A percentile compares a stretch with the other conserved stretches of the same genome.
Evolutionary conservation across 1,284 basidiomycete genomes (phyloP).

Genomic region (Mycosarcoma mackinlayi): DNA sequence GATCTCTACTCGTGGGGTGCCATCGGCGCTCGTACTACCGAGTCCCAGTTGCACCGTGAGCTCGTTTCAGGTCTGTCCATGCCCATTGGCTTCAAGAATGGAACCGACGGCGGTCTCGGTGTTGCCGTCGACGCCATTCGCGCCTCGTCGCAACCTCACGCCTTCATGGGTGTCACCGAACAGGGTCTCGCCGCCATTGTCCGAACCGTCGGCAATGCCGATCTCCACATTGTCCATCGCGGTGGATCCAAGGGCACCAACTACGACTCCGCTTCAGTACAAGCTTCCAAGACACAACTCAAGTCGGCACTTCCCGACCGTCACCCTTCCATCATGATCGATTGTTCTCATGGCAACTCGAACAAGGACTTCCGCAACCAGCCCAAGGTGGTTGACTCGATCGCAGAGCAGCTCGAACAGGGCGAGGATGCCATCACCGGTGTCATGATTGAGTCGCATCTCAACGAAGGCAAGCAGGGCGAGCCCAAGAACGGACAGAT

Average conservation of each 20-base stretch:
- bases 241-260: conserved; percentile 69
- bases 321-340: conserved; percentile 65
- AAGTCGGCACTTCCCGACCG: conserved; percentile 68
- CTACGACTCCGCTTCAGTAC: conserved; percentile 77
- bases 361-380: conserved; percentile 68
- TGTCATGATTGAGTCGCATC: conserved; percentile 95
- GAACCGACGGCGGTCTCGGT: conserved; percentile 83
- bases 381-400: conserved; percentile 74
- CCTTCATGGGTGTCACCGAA: conserved; percentile 67
- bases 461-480: conserved; percentile 74
- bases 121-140: conserved; percentile 68
- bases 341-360: conserved; percentile 67
- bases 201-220: conserved; percentile 85
- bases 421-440: conserved; percentile 87
- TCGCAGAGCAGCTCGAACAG: conserved; percentile 81
- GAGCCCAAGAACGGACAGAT: conserved; percentile 65
- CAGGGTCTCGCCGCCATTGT: conserved; percentile 87
- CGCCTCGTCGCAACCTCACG: conserved; percentile 62
- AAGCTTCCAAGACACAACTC: conserved; percentile 80
- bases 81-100: conserved; percentile 92
- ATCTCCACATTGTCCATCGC: conserved; percentile 67
- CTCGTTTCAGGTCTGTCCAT: conserved; percentile 67
- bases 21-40: conserved; percentile 93
- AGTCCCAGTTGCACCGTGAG: conserved; percentile 70
- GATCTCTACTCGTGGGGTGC: conserved; percentile 93